A percentile compares a stretch with the other conserved stretches of the same genome.
Evolutionary conservation across 805 yeast species (phyloP).

Genomic region (Candida oleophila): DNA sequence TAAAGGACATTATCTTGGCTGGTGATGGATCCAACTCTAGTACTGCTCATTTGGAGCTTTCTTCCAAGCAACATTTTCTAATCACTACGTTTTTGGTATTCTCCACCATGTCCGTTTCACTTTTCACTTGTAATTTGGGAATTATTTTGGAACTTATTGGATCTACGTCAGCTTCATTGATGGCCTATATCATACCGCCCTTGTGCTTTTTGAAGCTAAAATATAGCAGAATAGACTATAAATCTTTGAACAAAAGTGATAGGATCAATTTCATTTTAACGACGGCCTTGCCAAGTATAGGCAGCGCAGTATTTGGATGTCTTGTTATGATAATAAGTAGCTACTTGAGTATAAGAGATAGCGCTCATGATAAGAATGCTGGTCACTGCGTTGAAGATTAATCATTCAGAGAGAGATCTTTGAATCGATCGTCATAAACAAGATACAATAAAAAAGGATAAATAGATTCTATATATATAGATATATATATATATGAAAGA

Average conservation of each 20-base stretch:
- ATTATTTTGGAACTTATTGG: conserved; percentile 88
- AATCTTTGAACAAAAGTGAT: conserved; percentile 14
- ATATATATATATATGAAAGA: not conserved
- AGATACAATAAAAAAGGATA: not conserved
- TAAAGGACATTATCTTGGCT: conserved; percentile 54
- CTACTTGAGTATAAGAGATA: conserved; percentile 59
- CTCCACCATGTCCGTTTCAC: conserved; percentile 70
- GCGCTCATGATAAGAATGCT: conserved; percentile 35
- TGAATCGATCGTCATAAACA: not conserved
- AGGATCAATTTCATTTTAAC: conserved; percentile 26
- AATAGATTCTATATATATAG: not conserved
- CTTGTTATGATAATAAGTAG: conserved; percentile 81
- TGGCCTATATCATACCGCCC: conserved; percentile 93
- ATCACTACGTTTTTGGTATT: conserved; percentile 67
- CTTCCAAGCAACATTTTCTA: conserved; percentile 52
- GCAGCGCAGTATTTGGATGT: conserved; percentile 70
- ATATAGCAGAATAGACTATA: conserved; percentile 36
- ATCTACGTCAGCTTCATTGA: conserved; percentile 85
- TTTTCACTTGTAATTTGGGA: conserved; percentile 85
- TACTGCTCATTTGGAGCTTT: conserved; percentile 39
- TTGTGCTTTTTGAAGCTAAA: conserved; percentile 73
- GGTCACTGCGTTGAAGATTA: conserved; percentile 51
- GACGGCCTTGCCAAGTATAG: conserved; percentile 56
- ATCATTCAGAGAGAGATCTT: not conserved
- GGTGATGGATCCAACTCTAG: conserved; percentile 18